Evolutionary conservation across 352 stramenopile genomes (phyloP).

Genomic region (Nothophytophthora sp.): DNA sequence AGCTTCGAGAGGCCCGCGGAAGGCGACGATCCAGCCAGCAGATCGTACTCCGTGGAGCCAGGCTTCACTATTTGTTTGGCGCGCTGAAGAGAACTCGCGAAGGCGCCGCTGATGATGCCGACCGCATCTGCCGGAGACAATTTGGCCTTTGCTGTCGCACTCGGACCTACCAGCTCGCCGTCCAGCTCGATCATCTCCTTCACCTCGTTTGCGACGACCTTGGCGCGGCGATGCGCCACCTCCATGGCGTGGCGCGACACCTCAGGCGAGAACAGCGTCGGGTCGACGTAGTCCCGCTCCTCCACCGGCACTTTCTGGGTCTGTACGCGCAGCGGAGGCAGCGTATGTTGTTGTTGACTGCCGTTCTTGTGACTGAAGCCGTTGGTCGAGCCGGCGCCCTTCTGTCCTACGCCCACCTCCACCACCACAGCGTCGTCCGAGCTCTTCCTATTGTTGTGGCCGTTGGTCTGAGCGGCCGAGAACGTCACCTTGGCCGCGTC

Average conservation of each 20-base stretch:
- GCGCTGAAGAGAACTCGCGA: constrained; percentile 56
- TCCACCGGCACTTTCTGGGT: constrained; percentile 35
- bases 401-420: constrained; percentile 11
- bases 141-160: constrained; percentile 35
- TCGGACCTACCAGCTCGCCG: constrained; percentile 7
- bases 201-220: constrained; percentile 70
- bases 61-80: constrained; percentile 63
- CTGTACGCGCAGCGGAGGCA: constrained; percentile 47
- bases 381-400: constrained; percentile 5
- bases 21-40: constrained; percentile 53
- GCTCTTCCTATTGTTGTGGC: constrained; percentile 4
- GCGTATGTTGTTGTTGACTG: constrained; percentile 22
- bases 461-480: background rate
- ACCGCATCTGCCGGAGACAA: constrained; percentile 65
- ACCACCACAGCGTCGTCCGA: constrained; percentile 12
- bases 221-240: constrained; percentile 76
- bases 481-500: constrained; percentile 11
- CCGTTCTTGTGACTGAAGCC: constrained; percentile 1
- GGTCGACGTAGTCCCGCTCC: constrained; percentile 76
- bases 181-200: constrained; percentile 72
- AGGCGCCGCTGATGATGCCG: constrained; percentile 58
- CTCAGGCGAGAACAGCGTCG: constrained; percentile 80
- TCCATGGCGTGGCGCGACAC: constrained; percentile 84
- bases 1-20: constrained; percentile 48
- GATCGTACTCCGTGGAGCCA: constrained; percentile 69